Evolutionary conservation across 306 rosid genomes (phyloP), one percentile per base, ranked within the genome.

Genomic region (Fragaria nilgerrensis): DNA sequence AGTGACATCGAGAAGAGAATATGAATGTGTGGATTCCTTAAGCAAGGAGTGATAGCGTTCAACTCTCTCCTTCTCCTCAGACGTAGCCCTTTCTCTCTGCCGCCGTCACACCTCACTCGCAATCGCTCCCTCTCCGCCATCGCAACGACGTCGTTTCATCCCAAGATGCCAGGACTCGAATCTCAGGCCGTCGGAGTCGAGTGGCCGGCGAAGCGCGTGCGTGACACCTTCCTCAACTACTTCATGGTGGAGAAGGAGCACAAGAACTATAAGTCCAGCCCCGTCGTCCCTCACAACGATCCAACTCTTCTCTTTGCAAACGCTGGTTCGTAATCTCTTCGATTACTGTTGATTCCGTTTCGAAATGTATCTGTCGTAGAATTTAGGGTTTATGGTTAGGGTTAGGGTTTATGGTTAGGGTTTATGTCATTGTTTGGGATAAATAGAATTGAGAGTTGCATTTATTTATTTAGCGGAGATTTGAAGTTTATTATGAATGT

Each of bases 261-360:
- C 55, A 89, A 82, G 0, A 1, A 53, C 78, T 88, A 87, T 87
- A 79, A 78, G 80, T 92, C 97, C 23, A 94, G 98, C 81, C 97
- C 97, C 1, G 98, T 94, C 20, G 98, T 94, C 2, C 98, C 98
- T 34, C 78, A 78, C 87, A 94, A 92, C 37, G 97, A 94, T 70
- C 98, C 96, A 0, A 92, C 97, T 49, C 95, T 94, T 49, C 94
- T 94, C 62, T 94, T 94, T 17, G 93, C 93, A 9, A 94, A 94
- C 77, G 96, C 98, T 37, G 98, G 98, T 94, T 45, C 50, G 75
- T 52, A 27, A 9, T 14, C 1, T 25, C 37, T 29, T 15, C 32
- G 43, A 2, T 8, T 43, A 8, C 9, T 9, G 45, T 43, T 43
- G 45, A 43, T 29, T 50, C 56, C 56, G n/a, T 13, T 32, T 23